Evolutionary conservation across 257 asterid species (phyloP).

Genomic region (Lithospermum erythrorhizon): DNA sequence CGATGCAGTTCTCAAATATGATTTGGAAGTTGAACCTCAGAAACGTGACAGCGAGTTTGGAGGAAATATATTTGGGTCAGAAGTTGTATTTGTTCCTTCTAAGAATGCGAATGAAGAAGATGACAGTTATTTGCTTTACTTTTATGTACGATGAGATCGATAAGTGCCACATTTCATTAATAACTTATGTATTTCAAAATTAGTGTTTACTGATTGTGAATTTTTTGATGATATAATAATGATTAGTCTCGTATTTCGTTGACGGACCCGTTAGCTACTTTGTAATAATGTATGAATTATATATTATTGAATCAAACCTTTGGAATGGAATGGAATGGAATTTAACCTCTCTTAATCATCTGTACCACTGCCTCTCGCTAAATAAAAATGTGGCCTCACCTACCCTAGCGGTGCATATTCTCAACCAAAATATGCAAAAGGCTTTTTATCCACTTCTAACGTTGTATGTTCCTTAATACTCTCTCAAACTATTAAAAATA

Average conservation of each 20-base stretch:
- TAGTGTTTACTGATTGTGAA: too few relatives aligned
- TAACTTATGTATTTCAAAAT: neutral
- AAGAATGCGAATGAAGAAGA: neutral
- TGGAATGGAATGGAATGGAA: too few relatives aligned
- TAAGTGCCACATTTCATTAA: neutral
- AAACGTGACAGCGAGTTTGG: neutral
- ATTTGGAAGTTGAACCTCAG: neutral
- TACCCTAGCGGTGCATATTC: slow-evolving; percentile 5
- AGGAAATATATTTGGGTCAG: neutral
- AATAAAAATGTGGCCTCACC: slow-evolving; percentile 18
- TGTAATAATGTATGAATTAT: too few relatives aligned
- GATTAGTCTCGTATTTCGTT: too few relatives aligned
- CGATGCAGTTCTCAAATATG: neutral
- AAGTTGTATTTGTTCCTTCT: neutral
- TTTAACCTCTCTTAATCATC: too few relatives aligned
- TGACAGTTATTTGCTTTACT: neutral
- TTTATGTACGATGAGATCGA: neutral
- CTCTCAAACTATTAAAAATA: neutral
- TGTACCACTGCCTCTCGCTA: too few relatives aligned
- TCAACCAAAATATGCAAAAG: neutral
- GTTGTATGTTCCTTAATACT: neutral
- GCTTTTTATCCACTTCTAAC: neutral
- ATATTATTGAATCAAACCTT: too few relatives aligned
- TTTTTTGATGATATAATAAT: too few relatives aligned
- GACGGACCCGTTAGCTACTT: too few relatives aligned